A percentile compares a stretch with the other conserved stretches of the same genome.
Evolutionary conservation across 1,139 yeast genomes (phyloP).

Genomic region (Candida sp.): DNA sequence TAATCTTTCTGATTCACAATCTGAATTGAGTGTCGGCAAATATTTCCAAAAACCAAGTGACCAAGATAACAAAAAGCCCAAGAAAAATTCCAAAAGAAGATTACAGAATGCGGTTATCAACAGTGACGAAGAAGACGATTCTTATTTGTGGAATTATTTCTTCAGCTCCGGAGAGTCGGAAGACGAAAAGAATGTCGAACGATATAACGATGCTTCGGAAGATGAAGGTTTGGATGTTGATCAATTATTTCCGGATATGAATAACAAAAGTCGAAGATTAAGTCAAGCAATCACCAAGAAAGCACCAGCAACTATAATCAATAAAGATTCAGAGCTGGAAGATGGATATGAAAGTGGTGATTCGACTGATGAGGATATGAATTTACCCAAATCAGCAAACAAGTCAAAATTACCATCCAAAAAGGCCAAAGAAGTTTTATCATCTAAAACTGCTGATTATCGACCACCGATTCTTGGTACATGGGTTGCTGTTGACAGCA

Average conservation of each 20-base stretch:
- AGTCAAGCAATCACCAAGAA: slow-evolving; percentile 1
- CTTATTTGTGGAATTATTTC: slow-evolving; percentile 54
- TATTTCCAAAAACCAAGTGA: slow-evolving; percentile 5
- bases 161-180: slow-evolving; percentile 42
- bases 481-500: slow-evolving; percentile 76
- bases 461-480: slow-evolving; percentile 92
- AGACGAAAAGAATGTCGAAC: slow-evolving; percentile 29
- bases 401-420: slow-evolving; percentile 60
- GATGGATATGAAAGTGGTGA: slow-evolving; percentile 58
- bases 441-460: slow-evolving; percentile 79
- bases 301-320: not conserved
- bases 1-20: slow-evolving; percentile 12
- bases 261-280: slow-evolving; percentile 7
- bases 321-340: slow-evolving; percentile 10
- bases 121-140: slow-evolving; percentile 50
- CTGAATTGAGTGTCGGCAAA: slow-evolving; percentile 7
- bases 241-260: slow-evolving; percentile 16
- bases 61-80: slow-evolving; percentile 4
- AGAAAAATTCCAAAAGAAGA: slow-evolving; percentile 6
- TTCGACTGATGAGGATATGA: slow-evolving; percentile 87
- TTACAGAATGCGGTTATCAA: slow-evolving; percentile 13
- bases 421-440: slow-evolving; percentile 83
- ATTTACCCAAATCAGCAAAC: slow-evolving; percentile 57
- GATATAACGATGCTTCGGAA: slow-evolving; percentile 14
- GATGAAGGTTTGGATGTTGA: slow-evolving; percentile 10